Percentiles rank a stretch among this genome's conserved stretches.
Evolutionary conservation across 306 rosid genomes (phyloP).

Genomic region (Ziziphus jujuba): DNA sequence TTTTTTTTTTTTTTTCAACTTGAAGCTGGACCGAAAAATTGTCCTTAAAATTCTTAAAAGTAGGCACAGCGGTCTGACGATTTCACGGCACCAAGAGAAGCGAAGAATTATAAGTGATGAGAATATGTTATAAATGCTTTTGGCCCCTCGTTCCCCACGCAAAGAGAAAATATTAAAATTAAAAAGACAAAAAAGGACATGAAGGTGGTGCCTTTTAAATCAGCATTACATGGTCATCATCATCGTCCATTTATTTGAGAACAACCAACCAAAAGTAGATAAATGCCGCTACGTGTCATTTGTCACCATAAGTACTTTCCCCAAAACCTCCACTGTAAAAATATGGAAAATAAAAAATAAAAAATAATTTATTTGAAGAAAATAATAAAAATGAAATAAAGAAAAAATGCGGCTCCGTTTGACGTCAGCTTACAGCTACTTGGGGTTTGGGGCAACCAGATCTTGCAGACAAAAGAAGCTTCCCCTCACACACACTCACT

Average conservation of each 20-base stretch:
- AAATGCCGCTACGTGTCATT: slow-evolving; percentile 37
- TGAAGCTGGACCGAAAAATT: neutral
- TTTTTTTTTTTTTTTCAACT: no score
- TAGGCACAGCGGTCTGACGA: slow-evolving; percentile 5
- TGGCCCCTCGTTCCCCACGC: slow-evolving; percentile 13
- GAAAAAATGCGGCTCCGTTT: slow-evolving; percentile 37
- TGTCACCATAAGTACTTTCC: neutral
- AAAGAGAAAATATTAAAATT: neutral
- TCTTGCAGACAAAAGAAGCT: slow-evolving; percentile 61
- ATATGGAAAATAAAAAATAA: neutral
- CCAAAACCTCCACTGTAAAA: neutral
- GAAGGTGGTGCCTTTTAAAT: slow-evolving; percentile 8
- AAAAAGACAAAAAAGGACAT: slow-evolving; percentile 14
- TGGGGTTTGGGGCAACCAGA: slow-evolving; percentile 45
- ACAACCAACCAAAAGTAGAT: slow-evolving; percentile 6
- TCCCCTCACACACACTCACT: slow-evolving; percentile 28
- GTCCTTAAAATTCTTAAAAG: slow-evolving; percentile 1
- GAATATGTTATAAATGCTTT: slow-evolving; percentile 43
- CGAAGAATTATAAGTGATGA: no score
- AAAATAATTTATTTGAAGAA: neutral
- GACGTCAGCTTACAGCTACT: slow-evolving; percentile 57
- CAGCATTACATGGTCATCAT: slow-evolving; percentile 27
- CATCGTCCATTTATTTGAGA: slow-evolving; percentile 7
- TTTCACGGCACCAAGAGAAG: slow-evolving; percentile 20
- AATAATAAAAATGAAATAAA: slow-evolving; percentile 2